A percentile compares a stretch with the other conserved stretches of the same genome.
Conservation (phyloP, 2,329 filamentous ascomycete genomes). For the Xylariaceae sp. region DNA sequence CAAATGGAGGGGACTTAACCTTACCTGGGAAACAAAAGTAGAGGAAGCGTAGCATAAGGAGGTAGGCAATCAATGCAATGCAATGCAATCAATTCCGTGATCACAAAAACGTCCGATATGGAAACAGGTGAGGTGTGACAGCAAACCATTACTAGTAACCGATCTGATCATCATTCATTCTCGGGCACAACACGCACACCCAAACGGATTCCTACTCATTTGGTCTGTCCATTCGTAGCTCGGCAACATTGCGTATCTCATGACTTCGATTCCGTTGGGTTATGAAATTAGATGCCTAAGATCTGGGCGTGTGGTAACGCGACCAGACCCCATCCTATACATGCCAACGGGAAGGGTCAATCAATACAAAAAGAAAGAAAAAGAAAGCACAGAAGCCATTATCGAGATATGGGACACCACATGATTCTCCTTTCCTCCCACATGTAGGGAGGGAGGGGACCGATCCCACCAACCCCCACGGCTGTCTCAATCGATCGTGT, state of each 20-base stretch:
- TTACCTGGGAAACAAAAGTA: no score
- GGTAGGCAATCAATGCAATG: not conserved
- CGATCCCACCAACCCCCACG: no score
- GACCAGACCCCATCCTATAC: not conserved
- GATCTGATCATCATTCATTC: no score
- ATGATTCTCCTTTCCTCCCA: not conserved
- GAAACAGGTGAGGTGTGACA: not conserved
- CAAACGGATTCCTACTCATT: not conserved
- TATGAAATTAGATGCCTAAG: conserved; percentile 1
- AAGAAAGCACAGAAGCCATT: not conserved
- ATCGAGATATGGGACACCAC: not conserved
- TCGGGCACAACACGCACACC: not conserved
- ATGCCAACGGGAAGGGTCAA: not conserved
- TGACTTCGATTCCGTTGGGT: not conserved
- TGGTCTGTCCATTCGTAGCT: conserved; percentile 4
- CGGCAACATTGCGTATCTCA: not conserved
- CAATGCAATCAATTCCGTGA: conserved; percentile 10
- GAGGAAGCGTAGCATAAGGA: not conserved
- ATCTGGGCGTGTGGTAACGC: conserved; percentile 6
- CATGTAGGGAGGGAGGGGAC: not conserved
- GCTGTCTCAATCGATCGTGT: no score
- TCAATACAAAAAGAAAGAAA: not conserved
- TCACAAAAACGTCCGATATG: not conserved
- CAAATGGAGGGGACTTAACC: no score
- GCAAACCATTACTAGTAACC: not conserved